Evolutionary conservation across 163 green algal genomes (phyloP).

Genomic region (Scenedesmus sp.): DNA sequence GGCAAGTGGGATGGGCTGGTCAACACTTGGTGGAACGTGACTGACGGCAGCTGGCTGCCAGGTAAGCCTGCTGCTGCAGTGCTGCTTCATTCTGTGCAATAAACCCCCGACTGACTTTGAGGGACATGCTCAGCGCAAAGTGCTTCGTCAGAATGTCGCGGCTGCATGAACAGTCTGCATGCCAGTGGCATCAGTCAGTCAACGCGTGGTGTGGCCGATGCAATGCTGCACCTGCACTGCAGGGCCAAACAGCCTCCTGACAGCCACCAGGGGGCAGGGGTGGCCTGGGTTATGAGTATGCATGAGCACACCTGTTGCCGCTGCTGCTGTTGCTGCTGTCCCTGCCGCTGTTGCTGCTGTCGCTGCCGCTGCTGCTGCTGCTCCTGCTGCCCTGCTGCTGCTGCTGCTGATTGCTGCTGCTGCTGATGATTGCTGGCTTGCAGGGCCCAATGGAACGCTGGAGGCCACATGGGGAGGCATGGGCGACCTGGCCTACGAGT

Average conservation of each 20-base stretch:
- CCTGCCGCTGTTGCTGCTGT: no score
- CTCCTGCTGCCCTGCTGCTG: no score
- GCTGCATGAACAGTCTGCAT: no score
- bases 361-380: not conserved
- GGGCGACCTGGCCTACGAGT: constrained; percentile 63
- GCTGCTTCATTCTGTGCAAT: no score
- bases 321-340: not conserved
- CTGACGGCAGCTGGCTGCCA: constrained; percentile 12
- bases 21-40: not conserved
- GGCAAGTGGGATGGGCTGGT: no score
- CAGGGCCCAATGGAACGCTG: not conserved
- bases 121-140: no score
- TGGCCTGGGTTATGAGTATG: not conserved
- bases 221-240: no score
- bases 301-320: not conserved
- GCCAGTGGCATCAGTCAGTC: no score
- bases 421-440: not conserved
- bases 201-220: no score
- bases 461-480: not conserved
- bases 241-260: not conserved
- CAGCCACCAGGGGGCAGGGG: not conserved
- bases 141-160: no score
- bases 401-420: no score
- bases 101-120: no score
- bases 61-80: not conserved